phyloP scores from a whole-genome alignment of 1,284 basidiomycete genomes.

The Rhodotorula glutinis region DNA sequence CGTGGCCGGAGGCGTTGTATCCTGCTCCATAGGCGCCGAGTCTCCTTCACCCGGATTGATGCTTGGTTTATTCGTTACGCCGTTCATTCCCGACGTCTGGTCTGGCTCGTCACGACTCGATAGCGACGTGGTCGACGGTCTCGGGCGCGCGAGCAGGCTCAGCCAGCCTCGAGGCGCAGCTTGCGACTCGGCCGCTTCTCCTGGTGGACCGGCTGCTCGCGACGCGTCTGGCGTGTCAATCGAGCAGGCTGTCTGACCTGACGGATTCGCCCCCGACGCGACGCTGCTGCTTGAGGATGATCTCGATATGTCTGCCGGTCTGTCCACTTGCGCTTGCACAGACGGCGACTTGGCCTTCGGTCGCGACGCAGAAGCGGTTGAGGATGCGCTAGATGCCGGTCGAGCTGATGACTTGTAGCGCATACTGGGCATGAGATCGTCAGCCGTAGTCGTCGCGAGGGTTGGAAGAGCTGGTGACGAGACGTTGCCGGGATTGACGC shows the following conservation, averaged over 20 bases:
- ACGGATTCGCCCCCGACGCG: too few relatives aligned
- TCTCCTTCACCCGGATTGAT: background rate
- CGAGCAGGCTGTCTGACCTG: too few relatives aligned
- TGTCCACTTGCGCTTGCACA: too few relatives aligned
- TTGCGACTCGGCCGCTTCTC: background rate
- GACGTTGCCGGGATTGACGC: background rate
- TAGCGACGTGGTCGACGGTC: background rate
- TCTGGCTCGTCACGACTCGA: background rate
- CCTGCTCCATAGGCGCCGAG: background rate
- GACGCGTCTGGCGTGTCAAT: background rate
- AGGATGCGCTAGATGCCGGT: background rate
- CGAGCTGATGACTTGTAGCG: conserved; percentile 5
- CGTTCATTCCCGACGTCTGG: too few relatives aligned
- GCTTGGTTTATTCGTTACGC: too few relatives aligned
- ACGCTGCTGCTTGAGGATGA: too few relatives aligned
- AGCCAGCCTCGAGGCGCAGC: background rate
- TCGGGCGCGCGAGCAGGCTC: conserved; percentile 3
- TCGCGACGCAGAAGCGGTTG: conserved; percentile 3
- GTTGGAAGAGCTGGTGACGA: background rate
- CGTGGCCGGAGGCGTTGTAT: background rate
- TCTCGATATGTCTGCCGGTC: too few relatives aligned
- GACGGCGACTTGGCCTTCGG: too few relatives aligned
- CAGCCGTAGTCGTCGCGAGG: conserved; percentile 12
- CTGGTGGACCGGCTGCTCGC: background rate
- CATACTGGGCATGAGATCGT: conserved; percentile 13